These are phyloP conservation scores for Fusarium lyarnte DNA, from an alignment of 2,329 filamentous ascomycete genomes.

Conservation along the genomic window DNA sequence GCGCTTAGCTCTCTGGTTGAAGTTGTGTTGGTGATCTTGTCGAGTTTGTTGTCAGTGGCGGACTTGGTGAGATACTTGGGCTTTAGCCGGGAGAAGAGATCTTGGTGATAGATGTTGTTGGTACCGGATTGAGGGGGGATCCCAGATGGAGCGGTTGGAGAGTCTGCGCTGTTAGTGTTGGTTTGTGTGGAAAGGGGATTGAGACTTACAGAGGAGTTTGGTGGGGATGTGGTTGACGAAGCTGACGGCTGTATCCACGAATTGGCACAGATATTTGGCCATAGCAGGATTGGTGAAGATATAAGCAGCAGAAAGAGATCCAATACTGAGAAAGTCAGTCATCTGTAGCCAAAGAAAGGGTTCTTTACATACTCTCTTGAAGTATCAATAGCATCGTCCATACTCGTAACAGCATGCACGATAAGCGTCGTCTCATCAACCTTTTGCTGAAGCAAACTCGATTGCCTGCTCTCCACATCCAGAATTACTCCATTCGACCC, in stretches of 20 bases:
- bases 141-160: not conserved
- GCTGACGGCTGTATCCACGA: conserved; percentile 11
- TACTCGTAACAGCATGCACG: conserved; percentile 26
- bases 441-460: conserved; percentile 3
- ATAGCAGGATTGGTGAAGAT: conserved; percentile 19
- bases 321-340: not conserved
- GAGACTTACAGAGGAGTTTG: conserved; percentile 4
- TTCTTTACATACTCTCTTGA: not conserved
- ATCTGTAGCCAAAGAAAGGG: rapidly evolving
- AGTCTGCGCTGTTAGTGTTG: not conserved
- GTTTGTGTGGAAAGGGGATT: rapidly evolving
- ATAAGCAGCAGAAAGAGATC: conserved; percentile 10
- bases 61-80: conserved; percentile 20
- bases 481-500: conserved; percentile 14
- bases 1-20: not conserved
- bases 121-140: not conserved
- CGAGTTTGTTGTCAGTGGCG: not conserved
- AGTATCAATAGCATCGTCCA: conserved; percentile 26
- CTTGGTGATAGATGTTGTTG: not conserved
- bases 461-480: conserved; percentile 14
- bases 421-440: conserved; percentile 13
- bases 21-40: not conserved
- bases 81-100: conserved; percentile 9
- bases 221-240: conserved; percentile 19
- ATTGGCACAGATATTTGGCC: conserved; percentile 28